Base-by-base conservation (phyloP, 2,329 filamentous ascomycete genomes). In the Clonostachys sp. region DNA sequence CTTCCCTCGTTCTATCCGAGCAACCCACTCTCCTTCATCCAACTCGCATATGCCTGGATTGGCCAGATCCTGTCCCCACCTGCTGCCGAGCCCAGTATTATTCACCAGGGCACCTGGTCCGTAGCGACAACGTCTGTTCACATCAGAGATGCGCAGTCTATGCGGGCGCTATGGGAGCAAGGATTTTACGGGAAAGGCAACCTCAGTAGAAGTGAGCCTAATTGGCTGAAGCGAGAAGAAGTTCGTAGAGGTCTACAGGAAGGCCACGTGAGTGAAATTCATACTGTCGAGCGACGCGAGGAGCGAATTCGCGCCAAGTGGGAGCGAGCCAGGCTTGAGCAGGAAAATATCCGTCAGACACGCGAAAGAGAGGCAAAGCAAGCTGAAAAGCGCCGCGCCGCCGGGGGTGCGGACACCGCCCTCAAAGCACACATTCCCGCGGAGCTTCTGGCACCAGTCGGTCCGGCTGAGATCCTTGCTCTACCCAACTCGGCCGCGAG, bases 111-210 rank as follows among this genome's bases (percentile, higher is more conserved):
- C 45, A 80, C 86, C 54, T 96, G 92, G 76, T 92, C 90, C n/a
- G 68, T 80, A 2, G 81, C 86, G 48, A 95, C 90, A 5, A 82
- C 85, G 33, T 94, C 91, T 1, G 80, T 99, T 14, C 89, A 96
- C 61, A 77, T 99, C 48, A 89, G 83, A 16, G 86, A 96, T 63
- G 74, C 83, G 24, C 75, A 77, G 47, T 85, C 89, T 5, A 85
- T 95, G 52, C 78, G 87, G 47, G 89, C 86, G 2, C 68, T 99
- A 20, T 99, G 95, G 94, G 89, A 96, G 66, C 89, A 95, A 71
- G 94, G 94, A 6, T 99, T 99, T 68, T 99, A 92, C 66, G 95
- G 95, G 43, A 96, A 96, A 66, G 94, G 94, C 41, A 92, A 76
- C 57, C 73, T 97, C 49, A 96, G 91, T 71, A 83, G 95, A 57